phyloP scores from a whole-genome alignment of 805 yeast genomes.

The Zygotorulaspora florentina region DNA sequence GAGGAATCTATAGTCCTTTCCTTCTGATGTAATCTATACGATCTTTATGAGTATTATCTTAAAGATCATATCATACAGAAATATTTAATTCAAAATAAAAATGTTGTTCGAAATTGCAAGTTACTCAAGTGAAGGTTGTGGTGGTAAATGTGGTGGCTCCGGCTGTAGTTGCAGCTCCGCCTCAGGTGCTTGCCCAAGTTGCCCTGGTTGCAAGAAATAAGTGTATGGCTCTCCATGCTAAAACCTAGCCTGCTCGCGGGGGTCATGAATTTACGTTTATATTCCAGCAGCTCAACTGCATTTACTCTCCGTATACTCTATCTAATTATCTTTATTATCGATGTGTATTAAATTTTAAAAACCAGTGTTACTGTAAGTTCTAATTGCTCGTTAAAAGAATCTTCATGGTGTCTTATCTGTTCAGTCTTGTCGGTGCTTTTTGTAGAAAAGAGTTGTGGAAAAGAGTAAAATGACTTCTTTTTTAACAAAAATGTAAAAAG shows the following conservation, averaged over 20 bases:
- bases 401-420: too few species aligned
- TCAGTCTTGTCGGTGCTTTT: neutral
- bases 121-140: constrained; percentile 11
- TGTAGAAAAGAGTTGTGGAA: neutral
- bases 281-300: neutral
- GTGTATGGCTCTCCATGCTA: neutral
- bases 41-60: too few species aligned
- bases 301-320: neutral
- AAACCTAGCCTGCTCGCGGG: neutral
- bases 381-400: too few species aligned
- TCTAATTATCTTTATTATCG: neutral
- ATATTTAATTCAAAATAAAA: neutral
- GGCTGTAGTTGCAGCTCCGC: constrained; percentile 13
- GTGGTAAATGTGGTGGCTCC: constrained; percentile 15
- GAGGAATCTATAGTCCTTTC: neutral
- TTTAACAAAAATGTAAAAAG: neutral
- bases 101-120: constrained; percentile 12
- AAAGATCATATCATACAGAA: neutral
- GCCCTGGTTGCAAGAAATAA: constrained; percentile 15
- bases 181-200: constrained; percentile 13
- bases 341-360: neutral
- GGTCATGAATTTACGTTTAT: neutral
- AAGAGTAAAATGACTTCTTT: neutral
- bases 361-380: neutral
- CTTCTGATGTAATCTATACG: too few species aligned